phyloP scores from a whole-genome alignment of 345 rosid species.

The Clarkia xantiana region DNA sequence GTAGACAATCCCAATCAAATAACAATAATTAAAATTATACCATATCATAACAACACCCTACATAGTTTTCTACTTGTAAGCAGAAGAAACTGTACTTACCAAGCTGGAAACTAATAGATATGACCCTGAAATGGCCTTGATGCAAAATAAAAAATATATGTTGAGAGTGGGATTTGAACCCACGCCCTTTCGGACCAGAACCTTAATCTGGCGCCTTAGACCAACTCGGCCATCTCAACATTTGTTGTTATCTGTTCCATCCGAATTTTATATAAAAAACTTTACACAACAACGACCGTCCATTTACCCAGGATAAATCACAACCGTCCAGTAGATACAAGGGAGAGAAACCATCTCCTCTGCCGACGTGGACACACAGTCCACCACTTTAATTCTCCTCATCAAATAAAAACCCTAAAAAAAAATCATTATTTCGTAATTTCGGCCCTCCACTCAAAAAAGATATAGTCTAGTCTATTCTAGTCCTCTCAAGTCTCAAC shows the following conservation, averaged over 20 bases:
- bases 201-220: slow-evolving; percentile 99
- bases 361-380: background rate
- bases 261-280: no score
- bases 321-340: background rate
- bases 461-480: background rate
- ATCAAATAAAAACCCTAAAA: background rate
- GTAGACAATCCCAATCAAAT: background rate
- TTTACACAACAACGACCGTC: no score
- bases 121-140: slow-evolving; percentile 83
- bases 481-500: background rate
- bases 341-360: no score
- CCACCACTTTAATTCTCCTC: slow-evolving; percentile 1
- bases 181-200: slow-evolving; percentile 99
- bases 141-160: background rate
- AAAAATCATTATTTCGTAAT: background rate
- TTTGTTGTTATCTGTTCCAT: no score
- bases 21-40: no score
- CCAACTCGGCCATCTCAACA: slow-evolving; percentile 96
- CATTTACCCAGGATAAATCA: no score
- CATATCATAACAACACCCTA: no score
- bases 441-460: background rate
- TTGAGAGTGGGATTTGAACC: slow-evolving; percentile 95
- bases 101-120: background rate
- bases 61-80: no score
- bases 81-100: no score